Evolutionary conservation across 768 basidiomycete species (phyloP), one percentile per base, ranked within the genome.

Genomic region (Termitomyces eurrhizus): DNA sequence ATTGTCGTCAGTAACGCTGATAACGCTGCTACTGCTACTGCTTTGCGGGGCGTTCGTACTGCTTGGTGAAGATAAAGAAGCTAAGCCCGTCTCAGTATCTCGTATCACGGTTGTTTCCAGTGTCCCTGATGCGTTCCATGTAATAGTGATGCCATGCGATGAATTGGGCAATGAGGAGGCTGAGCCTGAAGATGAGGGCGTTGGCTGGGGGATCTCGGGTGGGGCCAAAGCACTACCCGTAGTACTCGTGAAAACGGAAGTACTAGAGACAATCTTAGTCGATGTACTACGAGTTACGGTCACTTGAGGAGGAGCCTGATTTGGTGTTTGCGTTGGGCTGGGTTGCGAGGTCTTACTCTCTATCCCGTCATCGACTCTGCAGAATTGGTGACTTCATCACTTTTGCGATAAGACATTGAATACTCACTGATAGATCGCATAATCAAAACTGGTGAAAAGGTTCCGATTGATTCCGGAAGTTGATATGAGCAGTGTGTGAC

Each of bases 341-440:
- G 26, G 26, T 12, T 29, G 52, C 32, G 52, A 54, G 52, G 52
- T 41, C 12, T 39, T 54, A 39, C 8, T 36, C 2, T 29, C 52
- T 8, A 32, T 6, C 16, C 26, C 39, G 3, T 54, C 52, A 36
- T 51, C 35, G n/a, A 45, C 24, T 46, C 52, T 56, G 21, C 33
- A 35, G 56, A 35, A 8, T 32, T 54, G 37, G 53, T n/a, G 12
- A 54, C 12, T 24, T 24, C 4, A 13, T 52, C 18, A 46, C 26
- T n/a, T 11, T 11, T 4, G 46, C 7, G 4, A 8, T 2, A 39
- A 41, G 32, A 1, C 24, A 26, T 21, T 18, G 65, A 75, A 58
- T 58, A 77, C 77, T 74, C 75, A 64, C 77, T 75, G 76, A 64
- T 78, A 78, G 21, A 73, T 69, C 8, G 75, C 77, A 67, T 75